Evolutionary conservation across 2,329 filamentous ascomycete species (phyloP), one percentile per base, ranked within the genome.

Genomic region (Exophiala dermatitidis): DNA sequence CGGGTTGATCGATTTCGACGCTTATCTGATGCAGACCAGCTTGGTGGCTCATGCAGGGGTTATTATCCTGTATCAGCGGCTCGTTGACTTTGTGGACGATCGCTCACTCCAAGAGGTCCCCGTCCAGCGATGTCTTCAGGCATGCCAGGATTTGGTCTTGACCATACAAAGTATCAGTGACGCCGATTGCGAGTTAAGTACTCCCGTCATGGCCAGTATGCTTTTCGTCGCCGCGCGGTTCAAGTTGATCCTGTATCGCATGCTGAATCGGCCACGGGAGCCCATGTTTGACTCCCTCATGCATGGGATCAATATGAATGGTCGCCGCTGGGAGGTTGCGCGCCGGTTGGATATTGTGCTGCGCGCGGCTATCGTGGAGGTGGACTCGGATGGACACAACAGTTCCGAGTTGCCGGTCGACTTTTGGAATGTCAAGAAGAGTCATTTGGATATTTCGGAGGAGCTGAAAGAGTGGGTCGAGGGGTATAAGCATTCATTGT

Each of bases 221-320:
- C 31, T 63, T 33, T 62, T 59, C 37, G 45, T 57, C 12, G 58
- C 59, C 0, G 59, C 59, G 4, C 48, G 61, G 8, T 60, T 62
- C 49, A 58, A 58, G 42, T 37, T 63, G 5, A 46, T 61, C 33
- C 33, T 59, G n/a, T 60, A 61, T 28, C 48, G 53, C 12, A 44
- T 38, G 26, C 43, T 51, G 40, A 34, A 48, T 9, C 46, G 52
- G 36, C 26, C 7, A 3, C 48, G 54, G 33, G 60, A 62, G 46
- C 51, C 57, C 5, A 48, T 54, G 30, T 63, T 63, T 43, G 61
- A 63, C 48, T 46, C 52, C 10, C 46, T 63, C 26, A 63, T 63
- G 61, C 61, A 63, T 48, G 59, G 51, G 2, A 53, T 63, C 51
- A 62, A 59, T 38, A 63, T 63, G 61, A 60, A 59, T 41, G 61